phyloP scores from a whole-genome alignment of 2,329 filamentous ascomycete genomes.

The Diaporthe citriasiana region DNA sequence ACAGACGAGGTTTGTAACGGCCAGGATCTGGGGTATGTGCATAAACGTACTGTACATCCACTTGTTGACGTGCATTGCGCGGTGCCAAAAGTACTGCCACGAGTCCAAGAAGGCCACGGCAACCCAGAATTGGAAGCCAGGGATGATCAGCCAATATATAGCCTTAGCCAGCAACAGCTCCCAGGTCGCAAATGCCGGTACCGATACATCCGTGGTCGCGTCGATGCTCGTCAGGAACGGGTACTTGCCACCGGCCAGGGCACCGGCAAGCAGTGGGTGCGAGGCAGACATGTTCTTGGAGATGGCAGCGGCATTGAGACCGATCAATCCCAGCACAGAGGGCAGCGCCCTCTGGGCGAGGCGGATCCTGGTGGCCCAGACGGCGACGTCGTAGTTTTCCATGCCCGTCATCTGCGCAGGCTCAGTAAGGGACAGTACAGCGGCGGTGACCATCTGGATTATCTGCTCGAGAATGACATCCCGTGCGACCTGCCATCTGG shows the following conservation, averaged over 20 bases:
- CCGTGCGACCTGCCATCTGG: conserved; percentile 86
- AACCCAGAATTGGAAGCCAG: conserved; percentile 80
- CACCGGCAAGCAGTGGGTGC: conserved; percentile 81
- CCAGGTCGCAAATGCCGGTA: conserved; percentile 86
- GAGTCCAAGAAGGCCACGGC: conserved; percentile 88
- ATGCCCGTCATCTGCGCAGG: conserved; percentile 80
- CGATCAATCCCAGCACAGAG: conserved; percentile 76
- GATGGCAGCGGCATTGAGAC: conserved; percentile 81
- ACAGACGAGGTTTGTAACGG: neutral
- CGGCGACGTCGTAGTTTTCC: conserved; percentile 87
- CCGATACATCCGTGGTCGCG: conserved; percentile 63
- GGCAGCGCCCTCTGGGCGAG: conserved; percentile 85
- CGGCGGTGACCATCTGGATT: conserved; percentile 83
- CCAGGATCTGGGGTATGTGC: neutral
- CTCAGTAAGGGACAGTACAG: conserved; percentile 79
- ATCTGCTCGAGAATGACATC: conserved; percentile 94
- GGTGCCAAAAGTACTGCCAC: conserved; percentile 98
- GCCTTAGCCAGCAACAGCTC: conserved; percentile 81
- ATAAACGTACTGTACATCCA: conserved; percentile 89
- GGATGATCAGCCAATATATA: conserved; percentile 85
- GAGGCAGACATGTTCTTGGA: conserved; percentile 80
- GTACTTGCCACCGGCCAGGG: conserved; percentile 85
- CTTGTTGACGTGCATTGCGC: conserved; percentile 96
- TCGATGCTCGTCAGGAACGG: conserved; percentile 75
- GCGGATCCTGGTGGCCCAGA: conserved; percentile 89